Percentiles rank a stretch among this genome's conserved stretches.
Evolutionary conservation across 169 alveolate species (phyloP).

Genomic region (Eimeria falciformis): DNA sequence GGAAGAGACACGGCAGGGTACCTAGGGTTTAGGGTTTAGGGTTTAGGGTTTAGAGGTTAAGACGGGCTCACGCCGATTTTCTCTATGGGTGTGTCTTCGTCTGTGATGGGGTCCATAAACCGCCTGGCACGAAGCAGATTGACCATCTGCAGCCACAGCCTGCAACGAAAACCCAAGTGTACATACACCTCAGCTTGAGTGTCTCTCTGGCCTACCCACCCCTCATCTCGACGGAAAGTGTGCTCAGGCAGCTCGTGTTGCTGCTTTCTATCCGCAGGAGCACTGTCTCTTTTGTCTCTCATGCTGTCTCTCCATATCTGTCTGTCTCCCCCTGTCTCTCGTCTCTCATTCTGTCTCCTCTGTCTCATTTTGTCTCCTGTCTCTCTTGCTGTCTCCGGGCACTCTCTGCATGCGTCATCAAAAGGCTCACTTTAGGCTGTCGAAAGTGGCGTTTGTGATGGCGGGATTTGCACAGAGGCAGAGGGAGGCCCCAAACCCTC

Average conservation of each 20-base stretch:
- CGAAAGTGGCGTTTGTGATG: constrained; percentile 73
- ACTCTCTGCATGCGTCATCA: no score
- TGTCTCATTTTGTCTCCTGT: no score
- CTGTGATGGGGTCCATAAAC: constrained; percentile 29
- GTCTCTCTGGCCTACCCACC: no score
- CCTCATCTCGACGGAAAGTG: no score
- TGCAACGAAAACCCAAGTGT: no score
- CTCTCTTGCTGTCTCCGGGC: no score
- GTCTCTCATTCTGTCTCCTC: no score
- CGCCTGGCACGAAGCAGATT: background rate
- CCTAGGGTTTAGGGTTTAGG: background rate
- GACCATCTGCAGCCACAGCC: constrained; percentile 64
- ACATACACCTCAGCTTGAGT: no score
- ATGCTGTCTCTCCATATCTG: no score
- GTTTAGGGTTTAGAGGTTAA: background rate
- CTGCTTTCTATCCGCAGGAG: no score
- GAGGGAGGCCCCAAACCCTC: constrained; percentile 68
- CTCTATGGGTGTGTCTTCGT: constrained; percentile 58
- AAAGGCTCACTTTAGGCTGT: constrained; percentile 63
- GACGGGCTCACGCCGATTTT: background rate
- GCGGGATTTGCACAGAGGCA: constrained; percentile 71
- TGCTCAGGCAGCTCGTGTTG: background rate
- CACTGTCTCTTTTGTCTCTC: no score
- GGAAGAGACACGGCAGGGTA: background rate
- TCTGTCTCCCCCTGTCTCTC: no score